Conservation (phyloP, 257 asterid genomes). For the Salvia splendens region DNA sequence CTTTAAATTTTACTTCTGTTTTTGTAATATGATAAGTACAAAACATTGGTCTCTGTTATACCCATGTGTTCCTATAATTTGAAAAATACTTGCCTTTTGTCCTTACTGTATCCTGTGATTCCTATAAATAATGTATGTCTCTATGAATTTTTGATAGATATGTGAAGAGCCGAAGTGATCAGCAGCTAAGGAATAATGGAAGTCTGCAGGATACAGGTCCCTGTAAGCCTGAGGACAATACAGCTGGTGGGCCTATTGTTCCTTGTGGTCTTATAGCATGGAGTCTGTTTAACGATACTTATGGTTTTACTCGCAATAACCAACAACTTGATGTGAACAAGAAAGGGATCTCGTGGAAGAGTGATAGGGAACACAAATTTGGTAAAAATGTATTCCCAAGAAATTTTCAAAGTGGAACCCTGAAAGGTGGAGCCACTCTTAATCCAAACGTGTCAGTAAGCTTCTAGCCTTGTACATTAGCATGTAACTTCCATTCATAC, state of each 20-base stretch:
- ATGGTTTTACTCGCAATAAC: constrained; percentile 50
- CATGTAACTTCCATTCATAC: neutral
- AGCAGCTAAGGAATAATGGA: constrained; percentile 59
- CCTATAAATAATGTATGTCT: constrained; percentile 1
- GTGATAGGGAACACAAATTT: constrained; percentile 91
- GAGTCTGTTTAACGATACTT: constrained; percentile 94
- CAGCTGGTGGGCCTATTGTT: constrained; percentile 60
- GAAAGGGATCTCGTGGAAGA: constrained; percentile 83
- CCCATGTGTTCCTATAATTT: neutral
- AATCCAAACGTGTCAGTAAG: constrained; percentile 61
- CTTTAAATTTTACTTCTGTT: neutral
- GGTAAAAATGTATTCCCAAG: constrained; percentile 73
- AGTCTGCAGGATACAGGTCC: constrained; percentile 40
- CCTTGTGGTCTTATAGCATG: constrained; percentile 99
- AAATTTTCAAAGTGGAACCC: constrained; percentile 71
- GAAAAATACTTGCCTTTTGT: neutral
- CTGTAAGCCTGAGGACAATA: constrained; percentile 79
- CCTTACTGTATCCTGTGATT: neutral
- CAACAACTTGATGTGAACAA: constrained; percentile 60
- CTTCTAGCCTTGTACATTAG: constrained; percentile 22
- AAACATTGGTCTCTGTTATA: neutral
- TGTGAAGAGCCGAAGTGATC: constrained; percentile 96
- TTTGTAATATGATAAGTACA: neutral
- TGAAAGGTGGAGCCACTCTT: constrained; percentile 70
- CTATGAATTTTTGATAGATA: constrained; percentile 47